Base-by-base conservation (phyloP, 1,139 yeast genomes). In the Candida pseudoviswanathii region DNA sequence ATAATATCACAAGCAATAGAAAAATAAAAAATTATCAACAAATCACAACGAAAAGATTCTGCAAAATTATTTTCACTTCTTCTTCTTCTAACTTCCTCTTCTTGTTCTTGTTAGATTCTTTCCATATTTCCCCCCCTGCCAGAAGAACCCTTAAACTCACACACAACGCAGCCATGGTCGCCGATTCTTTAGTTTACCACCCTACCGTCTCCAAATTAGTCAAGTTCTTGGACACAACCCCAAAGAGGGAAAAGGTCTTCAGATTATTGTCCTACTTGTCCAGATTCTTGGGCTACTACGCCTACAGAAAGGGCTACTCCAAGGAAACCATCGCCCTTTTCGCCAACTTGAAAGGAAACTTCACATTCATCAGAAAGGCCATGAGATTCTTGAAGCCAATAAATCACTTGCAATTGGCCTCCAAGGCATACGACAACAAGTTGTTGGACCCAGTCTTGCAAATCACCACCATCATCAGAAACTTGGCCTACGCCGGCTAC, bases 321-420 rank as follows among this genome's bases (percentile, higher is more conserved):
- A 68, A 73, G 46, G 77, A 78, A 45, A 63, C 80, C 22, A 79
- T 85, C 42, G 73, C 71, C 51, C 65, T 78, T 50, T 78, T 84
- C 69, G 74, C 74, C 56, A 71, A 75, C 24, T 64, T 87, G 50
- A 85, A 84, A 66, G 65, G 67, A 45, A 84, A 85, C 55, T 76
- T 86, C 36, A 83, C 89, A 16, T 73, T 87, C 56, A 78, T 90
- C 52, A 84, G 98, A 66, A 92, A 92, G 73, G 85, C 92, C 22
- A 73, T 92, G 78, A 81, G 98, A 61, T 85, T 86, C 64, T 82
- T 91, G 58, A 92, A 91, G 71, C 96, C 96, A 1, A 71, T 92
- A 62, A 80, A 79, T 62, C 92, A 88, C 65, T 66, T 88, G 51
- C 85, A 86, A 61, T 78, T 82, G 11, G 91, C 95, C 5, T 78